Evolutionary conservation across 495 filamentous ascomycete genomes (phyloP).

Genomic region (Penicillium silybi): DNA sequence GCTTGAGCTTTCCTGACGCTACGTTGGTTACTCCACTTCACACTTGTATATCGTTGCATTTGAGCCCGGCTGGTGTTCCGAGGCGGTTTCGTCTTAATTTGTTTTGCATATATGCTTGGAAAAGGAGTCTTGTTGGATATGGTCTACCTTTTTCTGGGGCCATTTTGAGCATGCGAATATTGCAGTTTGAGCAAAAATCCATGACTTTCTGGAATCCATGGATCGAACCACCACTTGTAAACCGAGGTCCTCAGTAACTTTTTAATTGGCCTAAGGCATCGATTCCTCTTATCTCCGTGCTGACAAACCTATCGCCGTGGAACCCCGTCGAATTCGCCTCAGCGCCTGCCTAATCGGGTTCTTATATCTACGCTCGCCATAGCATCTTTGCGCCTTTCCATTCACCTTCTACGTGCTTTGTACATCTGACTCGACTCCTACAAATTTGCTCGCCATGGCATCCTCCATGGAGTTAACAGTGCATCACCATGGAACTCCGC

Average conservation of each 20-base stretch:
- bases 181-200: too few relatives aligned
- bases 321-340: constrained; percentile 26
- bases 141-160: background rate
- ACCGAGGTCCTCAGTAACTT: background rate
- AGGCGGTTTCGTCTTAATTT: background rate
- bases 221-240: background rate
- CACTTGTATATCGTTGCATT: background rate
- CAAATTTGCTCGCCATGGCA: constrained; percentile 4
- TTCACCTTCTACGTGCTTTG: background rate
- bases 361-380: background rate
- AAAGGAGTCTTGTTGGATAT: background rate
- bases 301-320: constrained; percentile 38
- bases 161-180: background rate
- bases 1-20: background rate
- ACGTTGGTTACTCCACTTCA: background rate
- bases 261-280: constrained; percentile 11
- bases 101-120: background rate
- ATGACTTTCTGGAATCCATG: background rate
- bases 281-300: constrained; percentile 23
- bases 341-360: constrained; percentile 12
- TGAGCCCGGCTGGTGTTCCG: background rate
- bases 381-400: too few relatives aligned
- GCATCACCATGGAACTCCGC: constrained; percentile 63
- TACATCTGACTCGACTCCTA: background rate
- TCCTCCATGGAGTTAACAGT: constrained; percentile 45